Conservation (phyloP, 139 green algal genomes). For the Chlorella sp. region DNA sequence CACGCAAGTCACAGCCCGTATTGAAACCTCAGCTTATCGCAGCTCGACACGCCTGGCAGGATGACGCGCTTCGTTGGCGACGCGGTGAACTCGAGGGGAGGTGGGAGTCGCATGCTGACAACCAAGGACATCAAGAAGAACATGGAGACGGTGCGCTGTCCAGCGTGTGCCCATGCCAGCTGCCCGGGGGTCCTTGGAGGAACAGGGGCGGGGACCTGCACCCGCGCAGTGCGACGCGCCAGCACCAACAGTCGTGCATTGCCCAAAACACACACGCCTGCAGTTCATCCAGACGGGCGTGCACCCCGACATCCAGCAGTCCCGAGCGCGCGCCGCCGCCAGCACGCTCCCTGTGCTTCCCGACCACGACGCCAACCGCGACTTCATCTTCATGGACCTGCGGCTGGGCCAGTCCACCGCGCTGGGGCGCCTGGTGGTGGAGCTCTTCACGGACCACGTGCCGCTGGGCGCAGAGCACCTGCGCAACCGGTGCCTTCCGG, state of each 20-base stretch:
- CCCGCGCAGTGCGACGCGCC: background rate
- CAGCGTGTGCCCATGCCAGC: no score
- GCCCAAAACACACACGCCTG: background rate
- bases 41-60: no score
- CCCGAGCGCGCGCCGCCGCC: background rate
- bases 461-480: slow-evolving; percentile 49
- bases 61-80: background rate
- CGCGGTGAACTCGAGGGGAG: background rate
- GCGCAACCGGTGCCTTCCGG: slow-evolving; percentile 45
- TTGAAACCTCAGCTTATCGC: no score
- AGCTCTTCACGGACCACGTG: slow-evolving; percentile 62
- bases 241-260: background rate
- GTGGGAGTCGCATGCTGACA: background rate
- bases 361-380: slow-evolving; percentile 19
- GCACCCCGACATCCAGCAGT: background rate
- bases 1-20: no score
- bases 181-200: background rate
- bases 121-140: background rate
- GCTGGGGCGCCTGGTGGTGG: slow-evolving; percentile 53
- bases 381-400: slow-evolving; percentile 55
- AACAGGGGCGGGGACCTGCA: background rate
- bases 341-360: background rate
- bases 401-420: no score
- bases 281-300: background rate
- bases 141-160: background rate